Evolutionary conservation across 2,329 filamentous ascomycete genomes (phyloP).

Genomic region (Cytospora schulzeri): DNA sequence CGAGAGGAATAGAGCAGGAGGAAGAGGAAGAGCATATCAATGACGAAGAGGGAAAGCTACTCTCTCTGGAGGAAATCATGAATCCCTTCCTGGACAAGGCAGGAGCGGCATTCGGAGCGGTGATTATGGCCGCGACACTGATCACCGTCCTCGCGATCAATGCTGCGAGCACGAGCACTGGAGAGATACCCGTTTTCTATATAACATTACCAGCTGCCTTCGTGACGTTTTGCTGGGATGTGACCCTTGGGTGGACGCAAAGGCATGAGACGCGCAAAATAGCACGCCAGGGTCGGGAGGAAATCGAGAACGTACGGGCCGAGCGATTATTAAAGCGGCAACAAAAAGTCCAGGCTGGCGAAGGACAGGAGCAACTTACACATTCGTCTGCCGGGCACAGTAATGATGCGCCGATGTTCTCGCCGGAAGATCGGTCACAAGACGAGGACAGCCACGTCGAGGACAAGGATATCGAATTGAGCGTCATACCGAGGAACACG

Average conservation of each 20-base stretch:
- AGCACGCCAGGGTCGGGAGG: slow-evolving; percentile 55
- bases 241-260: slow-evolving; percentile 64
- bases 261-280: slow-evolving; percentile 65
- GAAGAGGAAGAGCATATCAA: slow-evolving; percentile 48
- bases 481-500: background rate
- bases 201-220: slow-evolving; percentile 70
- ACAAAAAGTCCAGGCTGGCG: slow-evolving; percentile 30
- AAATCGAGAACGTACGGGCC: slow-evolving; percentile 47
- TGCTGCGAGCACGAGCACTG: slow-evolving; percentile 53
- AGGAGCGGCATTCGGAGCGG: slow-evolving; percentile 64
- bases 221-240: slow-evolving; percentile 70
- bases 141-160: slow-evolving; percentile 68
- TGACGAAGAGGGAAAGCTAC: slow-evolving; percentile 53
- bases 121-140: slow-evolving; percentile 68
- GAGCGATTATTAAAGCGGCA: slow-evolving; percentile 42
- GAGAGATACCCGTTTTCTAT: slow-evolving; percentile 64
- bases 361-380: background rate
- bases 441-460: slow-evolving; percentile 26
- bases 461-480: slow-evolving; percentile 28
- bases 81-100: slow-evolving; percentile 72
- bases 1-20: slow-evolving; percentile 56
- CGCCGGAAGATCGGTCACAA: background rate
- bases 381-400: background rate
- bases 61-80: slow-evolving; percentile 72
- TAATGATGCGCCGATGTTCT: background rate